Base-by-base conservation (phyloP, 768 basidiomycete genomes). In the Rhodotorula kratochvilovae region DNA sequence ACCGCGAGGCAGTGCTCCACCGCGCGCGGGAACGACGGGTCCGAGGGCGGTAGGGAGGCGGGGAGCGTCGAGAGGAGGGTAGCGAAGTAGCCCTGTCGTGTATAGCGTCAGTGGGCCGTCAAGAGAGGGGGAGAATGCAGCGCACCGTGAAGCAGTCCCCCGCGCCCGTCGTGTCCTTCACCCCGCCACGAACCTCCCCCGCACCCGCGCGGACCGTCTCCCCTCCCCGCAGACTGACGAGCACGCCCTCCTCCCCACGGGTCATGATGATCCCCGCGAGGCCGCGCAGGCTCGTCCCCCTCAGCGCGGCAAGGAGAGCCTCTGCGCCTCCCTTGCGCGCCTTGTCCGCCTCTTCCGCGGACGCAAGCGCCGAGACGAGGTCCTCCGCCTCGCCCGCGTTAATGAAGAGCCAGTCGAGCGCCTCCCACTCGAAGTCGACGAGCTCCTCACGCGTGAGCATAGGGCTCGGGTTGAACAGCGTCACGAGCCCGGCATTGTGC, bases 381-480 rank as follows among this genome's bases (percentile, higher is more conserved):
- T 74, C 78, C 29, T 64, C 68, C 21, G 80, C 70, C 61, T 83
- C 83, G 1, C 81, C 82, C 58, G 82, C 79, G 61, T 83, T 83
- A 25, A 83, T 79, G 23, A 82, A 72, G 23, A 83, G 66, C 82
- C 81, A 82, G 5, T 77, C 74, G 1, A 83, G 66, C 16, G 61
- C 15, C 0, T 66, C 42, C 82, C 82, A 82, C 5, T 78, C 79
- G 70, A 83, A 81, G 10, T 60, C 39, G 2, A 66, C 51, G n/a
- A 82, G 77, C 51, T 81, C 71, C 11, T 58, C 65, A 0, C 61
- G 39, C 2, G 78, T 63, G 2, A 79, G 79, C 81, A 83, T 82
- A n/a, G 83, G 83, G 2, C 79, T 79, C 0, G 83, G 83, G 70
- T 83, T 83, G 75, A 81, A 81, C 33, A 83, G 67, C n/a, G 80